phyloP scores from a whole-genome alignment of 345 rosid species.

The Eucalyptus regnans region DNA sequence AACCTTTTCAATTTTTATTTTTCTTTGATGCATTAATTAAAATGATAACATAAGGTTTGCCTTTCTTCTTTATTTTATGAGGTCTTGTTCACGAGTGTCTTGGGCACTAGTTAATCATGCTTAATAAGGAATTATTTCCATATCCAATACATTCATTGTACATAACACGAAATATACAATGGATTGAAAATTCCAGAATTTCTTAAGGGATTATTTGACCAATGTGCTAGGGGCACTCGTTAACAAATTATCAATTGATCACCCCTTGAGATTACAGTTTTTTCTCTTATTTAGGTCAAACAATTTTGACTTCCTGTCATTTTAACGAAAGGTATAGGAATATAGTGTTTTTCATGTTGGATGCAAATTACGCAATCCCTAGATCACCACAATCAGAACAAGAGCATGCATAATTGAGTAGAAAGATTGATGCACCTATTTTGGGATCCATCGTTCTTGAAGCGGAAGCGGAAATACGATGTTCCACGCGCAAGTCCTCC shows the following conservation, averaged over 20 bases:
- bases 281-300: not conserved
- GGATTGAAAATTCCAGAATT: not conserved
- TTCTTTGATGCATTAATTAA: not conserved
- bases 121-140: too few relatives aligned
- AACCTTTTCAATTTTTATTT: too few relatives aligned
- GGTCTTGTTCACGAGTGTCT: not conserved
- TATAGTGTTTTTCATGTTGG: not conserved
- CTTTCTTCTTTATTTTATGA: not conserved
- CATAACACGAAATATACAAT: not conserved
- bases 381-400: too few relatives aligned
- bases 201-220: not conserved
- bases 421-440: too few relatives aligned
- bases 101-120: not conserved
- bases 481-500: too few relatives aligned
- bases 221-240: not conserved
- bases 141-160: not conserved
- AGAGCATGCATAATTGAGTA: too few relatives aligned
- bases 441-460: too few relatives aligned
- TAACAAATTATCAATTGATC: not conserved
- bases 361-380: too few relatives aligned
- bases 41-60: not conserved
- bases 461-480: too few relatives aligned
- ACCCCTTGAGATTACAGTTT: not conserved
- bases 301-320: not conserved
- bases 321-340: not conserved